A percentile compares a stretch with the other conserved stretches of the same genome.
Conservation (phyloP, 805 yeast species). For the Candida oleophila region DNA sequence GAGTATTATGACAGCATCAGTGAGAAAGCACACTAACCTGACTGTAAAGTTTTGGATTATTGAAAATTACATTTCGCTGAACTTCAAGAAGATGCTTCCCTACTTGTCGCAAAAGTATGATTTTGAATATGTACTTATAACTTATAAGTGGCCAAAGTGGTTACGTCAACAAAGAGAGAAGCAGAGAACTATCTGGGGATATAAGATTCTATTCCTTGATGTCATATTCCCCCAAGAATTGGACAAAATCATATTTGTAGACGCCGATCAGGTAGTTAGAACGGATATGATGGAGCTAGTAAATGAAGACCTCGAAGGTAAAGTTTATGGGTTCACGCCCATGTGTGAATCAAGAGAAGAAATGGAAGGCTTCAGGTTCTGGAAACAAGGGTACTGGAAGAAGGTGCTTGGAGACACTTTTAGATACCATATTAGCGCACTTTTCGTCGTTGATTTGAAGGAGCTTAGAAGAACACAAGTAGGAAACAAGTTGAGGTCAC, state of each 20-base stretch:
- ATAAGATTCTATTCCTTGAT: constrained; percentile 82
- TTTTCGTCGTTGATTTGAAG: constrained; percentile 75
- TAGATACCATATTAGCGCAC: constrained; percentile 81
- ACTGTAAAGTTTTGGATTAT: constrained; percentile 80
- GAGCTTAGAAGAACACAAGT: constrained; percentile 63
- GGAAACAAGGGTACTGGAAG: constrained; percentile 94
- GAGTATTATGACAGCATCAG: constrained; percentile 79
- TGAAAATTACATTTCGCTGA: constrained; percentile 76
- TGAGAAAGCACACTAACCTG: constrained; percentile 58
- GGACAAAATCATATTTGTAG: constrained; percentile 77
- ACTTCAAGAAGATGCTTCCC: constrained; percentile 62
- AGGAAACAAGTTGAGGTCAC: constrained; percentile 80
- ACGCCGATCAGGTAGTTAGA: constrained; percentile 80
- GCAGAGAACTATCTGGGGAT: constrained; percentile 84
- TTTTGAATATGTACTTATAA: constrained; percentile 73
- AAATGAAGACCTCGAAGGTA: constrained; percentile 69
- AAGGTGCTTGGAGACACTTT: constrained; percentile 53
- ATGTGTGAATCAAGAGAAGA: constrained; percentile 80
- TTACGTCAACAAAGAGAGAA: constrained; percentile 73
- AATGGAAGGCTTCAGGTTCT: constrained; percentile 83
- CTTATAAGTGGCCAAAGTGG: constrained; percentile 94
- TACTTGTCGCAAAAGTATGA: constrained; percentile 54
- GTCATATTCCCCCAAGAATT: constrained; percentile 80
- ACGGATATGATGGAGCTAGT: constrained; percentile 70
- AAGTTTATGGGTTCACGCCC: constrained; percentile 85